These are phyloP conservation scores for Boletus rubroflammeus DNA, from an alignment of 768 basidiomycete genomes.

Conservation along the genomic window DNA sequence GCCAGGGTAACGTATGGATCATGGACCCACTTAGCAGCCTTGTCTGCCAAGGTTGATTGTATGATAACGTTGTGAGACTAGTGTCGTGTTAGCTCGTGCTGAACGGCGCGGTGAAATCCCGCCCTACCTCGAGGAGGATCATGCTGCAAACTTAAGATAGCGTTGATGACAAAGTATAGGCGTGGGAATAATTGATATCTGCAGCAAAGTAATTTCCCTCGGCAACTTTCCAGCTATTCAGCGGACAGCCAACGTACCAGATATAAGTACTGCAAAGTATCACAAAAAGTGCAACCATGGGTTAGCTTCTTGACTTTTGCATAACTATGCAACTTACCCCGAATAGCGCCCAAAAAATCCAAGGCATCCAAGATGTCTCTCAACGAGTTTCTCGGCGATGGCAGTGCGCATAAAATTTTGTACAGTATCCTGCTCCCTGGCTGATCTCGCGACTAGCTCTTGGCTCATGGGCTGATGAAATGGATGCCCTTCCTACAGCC, in stretches of 20 bases:
- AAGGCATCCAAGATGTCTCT: constrained; percentile 91
- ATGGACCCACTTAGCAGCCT: constrained; percentile 69
- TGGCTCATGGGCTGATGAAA: constrained; percentile 99
- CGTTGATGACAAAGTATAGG: too few relatives aligned
- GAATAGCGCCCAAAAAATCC: constrained; percentile 73
- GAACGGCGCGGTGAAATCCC: neutral
- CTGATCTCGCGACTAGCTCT: constrained; percentile 46
- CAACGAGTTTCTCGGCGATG: constrained; percentile 89
- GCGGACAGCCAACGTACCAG: constrained; percentile 2
- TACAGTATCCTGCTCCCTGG: constrained; percentile 5
- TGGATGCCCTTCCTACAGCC: constrained; percentile 89
- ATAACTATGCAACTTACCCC: constrained; percentile 4
- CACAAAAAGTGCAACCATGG: constrained; percentile 25
- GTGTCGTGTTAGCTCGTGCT: constrained; percentile 10
- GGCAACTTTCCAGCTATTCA: constrained; percentile 15
- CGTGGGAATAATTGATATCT: too few relatives aligned
- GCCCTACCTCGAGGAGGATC: constrained; percentile 80
- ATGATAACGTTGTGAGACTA: constrained; percentile 93
- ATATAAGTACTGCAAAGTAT: constrained; percentile 11
- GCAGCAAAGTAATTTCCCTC: constrained; percentile 19
- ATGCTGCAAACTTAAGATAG: constrained; percentile 47
- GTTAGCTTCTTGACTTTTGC: constrained; percentile 11
- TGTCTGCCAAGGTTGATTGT: constrained; percentile 83
- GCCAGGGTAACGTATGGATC: neutral
- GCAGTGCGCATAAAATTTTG: constrained; percentile 47